These are phyloP conservation scores for Pseudogymnoascus sp. DNA, from an alignment of 2,329 filamentous ascomycete species.

Conservation along the genomic window DNA sequence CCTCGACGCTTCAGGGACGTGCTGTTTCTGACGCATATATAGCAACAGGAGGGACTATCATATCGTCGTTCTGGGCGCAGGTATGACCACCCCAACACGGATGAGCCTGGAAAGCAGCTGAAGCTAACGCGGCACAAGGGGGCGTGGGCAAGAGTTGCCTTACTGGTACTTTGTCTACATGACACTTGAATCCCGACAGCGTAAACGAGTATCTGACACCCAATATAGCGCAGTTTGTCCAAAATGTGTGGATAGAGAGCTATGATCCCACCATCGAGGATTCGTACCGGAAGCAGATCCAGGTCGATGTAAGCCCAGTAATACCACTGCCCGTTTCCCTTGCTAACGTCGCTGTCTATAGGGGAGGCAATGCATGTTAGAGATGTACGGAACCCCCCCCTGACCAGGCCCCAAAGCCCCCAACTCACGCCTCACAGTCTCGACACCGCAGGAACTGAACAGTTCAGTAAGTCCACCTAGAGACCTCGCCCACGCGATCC, in stretches of 20 bases:
- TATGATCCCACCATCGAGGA: conserved; percentile 58
- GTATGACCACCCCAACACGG: conserved; percentile 29
- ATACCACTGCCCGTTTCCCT: background rate
- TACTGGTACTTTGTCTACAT: conserved; percentile 46
- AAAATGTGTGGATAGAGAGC: conserved; percentile 68
- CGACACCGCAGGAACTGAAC: conserved; percentile 68
- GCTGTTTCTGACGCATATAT: conserved; percentile 9
- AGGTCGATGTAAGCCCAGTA: conserved; percentile 57
- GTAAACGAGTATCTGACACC: conserved; percentile 13
- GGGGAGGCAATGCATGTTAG: conserved; percentile 65
- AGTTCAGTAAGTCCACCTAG: conserved; percentile 54
- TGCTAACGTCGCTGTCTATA: conserved; percentile 26
- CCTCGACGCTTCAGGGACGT: background rate
- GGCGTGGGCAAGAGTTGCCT: conserved; percentile 70
- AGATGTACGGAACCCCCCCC: conserved; percentile 46
- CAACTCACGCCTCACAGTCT: conserved; percentile 37
- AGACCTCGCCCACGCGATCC: conserved; percentile 19
- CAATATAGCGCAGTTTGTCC: conserved; percentile 61
- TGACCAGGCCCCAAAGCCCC: background rate
- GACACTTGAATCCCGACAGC: conserved; percentile 13
- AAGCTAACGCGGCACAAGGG: conserved; percentile 36
- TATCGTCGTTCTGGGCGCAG: conserved; percentile 59
- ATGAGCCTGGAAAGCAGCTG: background rate
- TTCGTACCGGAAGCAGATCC: conserved; percentile 51
- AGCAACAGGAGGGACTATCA: conserved; percentile 51